A percentile compares a stretch with the other conserved stretches of the same genome.
These are phyloP conservation scores for Mycosphaerella sp. DNA, from an alignment of 2,329 filamentous ascomycete species.

Conservation along the genomic window DNA sequence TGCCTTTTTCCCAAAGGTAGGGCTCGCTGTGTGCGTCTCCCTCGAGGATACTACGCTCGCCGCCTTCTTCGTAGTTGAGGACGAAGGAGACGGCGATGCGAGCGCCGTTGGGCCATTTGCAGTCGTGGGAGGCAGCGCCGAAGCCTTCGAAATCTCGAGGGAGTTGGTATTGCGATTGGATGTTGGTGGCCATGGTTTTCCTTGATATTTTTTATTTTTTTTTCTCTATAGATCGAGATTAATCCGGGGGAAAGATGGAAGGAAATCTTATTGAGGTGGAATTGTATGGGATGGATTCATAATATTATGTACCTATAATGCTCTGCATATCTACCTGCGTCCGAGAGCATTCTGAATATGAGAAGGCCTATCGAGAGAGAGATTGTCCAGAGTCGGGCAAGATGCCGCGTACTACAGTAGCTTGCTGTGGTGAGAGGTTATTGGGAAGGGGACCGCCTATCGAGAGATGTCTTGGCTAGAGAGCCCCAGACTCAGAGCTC, in stretches of 20 bases:
- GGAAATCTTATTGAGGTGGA: not conserved
- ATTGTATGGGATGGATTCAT: not conserved
- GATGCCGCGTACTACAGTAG: not conserved
- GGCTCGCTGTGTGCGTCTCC: constrained; percentile 38
- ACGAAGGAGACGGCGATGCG: constrained; percentile 34
- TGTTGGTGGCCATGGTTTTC: constrained; percentile 28
- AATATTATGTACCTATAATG: not conserved
- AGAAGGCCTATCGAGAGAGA: not conserved
- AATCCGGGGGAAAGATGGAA: not conserved
- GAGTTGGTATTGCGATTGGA: constrained; percentile 34
- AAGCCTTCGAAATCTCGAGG: constrained; percentile 35
- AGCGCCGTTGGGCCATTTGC: constrained; percentile 37
- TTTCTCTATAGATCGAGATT: too few relatives aligned
- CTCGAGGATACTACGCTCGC: constrained; percentile 36
- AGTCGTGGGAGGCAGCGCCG: constrained; percentile 22
- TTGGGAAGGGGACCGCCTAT: not conserved
- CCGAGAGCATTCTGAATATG: not conserved
- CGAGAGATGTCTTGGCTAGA: constrained; percentile 8
- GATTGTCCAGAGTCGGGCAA: not conserved
- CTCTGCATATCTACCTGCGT: not conserved
- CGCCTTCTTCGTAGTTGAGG: constrained; percentile 43
- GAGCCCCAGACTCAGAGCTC: too few relatives aligned
- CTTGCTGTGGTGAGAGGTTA: not conserved
- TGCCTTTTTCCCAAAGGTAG: constrained; percentile 37
- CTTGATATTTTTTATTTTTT: not conserved